A percentile compares a stretch with the other conserved stretches of the same genome.
Conservation (phyloP, 371 early-diverging fungal genomes). For the Syncephalastrum monosporum region DNA sequence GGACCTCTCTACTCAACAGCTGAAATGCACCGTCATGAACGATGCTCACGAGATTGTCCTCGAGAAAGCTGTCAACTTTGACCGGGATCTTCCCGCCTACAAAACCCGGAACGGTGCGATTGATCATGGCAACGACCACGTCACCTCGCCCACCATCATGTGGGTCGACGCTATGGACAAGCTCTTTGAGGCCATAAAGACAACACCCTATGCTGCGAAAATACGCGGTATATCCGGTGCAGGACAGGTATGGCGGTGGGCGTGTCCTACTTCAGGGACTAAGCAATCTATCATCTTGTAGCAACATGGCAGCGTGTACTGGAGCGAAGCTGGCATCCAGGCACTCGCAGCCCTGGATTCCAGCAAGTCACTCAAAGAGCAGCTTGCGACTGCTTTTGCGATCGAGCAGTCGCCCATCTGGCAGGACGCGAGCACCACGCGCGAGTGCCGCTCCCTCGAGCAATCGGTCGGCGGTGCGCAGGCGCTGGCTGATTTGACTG, state of each 20-base stretch:
- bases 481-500: slow-evolving; percentile 66
- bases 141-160: slow-evolving; percentile 73
- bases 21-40: slow-evolving; percentile 67
- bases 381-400: slow-evolving; percentile 62
- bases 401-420: slow-evolving; percentile 74
- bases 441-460: slow-evolving; percentile 67
- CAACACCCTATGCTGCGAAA: slow-evolving; percentile 23
- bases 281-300: slow-evolving; percentile 10
- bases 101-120: slow-evolving; percentile 54
- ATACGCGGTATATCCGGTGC: slow-evolving; percentile 69
- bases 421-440: slow-evolving; percentile 78
- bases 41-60: slow-evolving; percentile 25
- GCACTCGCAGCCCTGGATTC: slow-evolving; percentile 37
- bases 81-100: slow-evolving; percentile 59
- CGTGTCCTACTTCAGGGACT: background rate
- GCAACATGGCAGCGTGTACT: slow-evolving; percentile 89
- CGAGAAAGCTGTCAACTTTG: slow-evolving; percentile 58
- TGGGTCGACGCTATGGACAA: slow-evolving; percentile 78
- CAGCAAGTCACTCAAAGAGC: slow-evolving; percentile 35
- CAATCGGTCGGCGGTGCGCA: slow-evolving; percentile 57
- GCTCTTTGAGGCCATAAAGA: slow-evolving; percentile 47
- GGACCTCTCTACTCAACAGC: slow-evolving; percentile 79
- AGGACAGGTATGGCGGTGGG: slow-evolving; percentile 55
- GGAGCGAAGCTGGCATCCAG: slow-evolving; percentile 52
- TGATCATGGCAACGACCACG: slow-evolving; percentile 38